Evolutionary conservation across 2,329 filamentous ascomycete genomes (phyloP).

Genomic region (Aspergillus sp.): DNA sequence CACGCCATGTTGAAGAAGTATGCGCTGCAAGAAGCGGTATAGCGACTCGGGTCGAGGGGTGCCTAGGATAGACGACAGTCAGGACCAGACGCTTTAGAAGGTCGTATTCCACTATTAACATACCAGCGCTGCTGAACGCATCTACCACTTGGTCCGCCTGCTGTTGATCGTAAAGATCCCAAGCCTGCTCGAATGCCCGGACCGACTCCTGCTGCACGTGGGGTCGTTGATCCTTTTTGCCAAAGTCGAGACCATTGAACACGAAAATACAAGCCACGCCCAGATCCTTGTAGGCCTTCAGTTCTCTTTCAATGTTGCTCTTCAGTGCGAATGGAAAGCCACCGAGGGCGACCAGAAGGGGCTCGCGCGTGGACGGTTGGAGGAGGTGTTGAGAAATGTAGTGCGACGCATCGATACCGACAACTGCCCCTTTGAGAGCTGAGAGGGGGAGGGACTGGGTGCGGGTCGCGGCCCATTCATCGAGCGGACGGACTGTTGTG

Average conservation of each 20-base stretch:
- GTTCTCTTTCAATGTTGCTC: constrained; percentile 72
- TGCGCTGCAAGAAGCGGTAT: constrained; percentile 73
- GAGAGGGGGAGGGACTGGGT: constrained; percentile 63
- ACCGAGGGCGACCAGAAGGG: constrained; percentile 84
- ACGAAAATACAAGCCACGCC: constrained; percentile 82
- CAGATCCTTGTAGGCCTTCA: constrained; percentile 70
- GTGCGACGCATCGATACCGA: constrained; percentile 87
- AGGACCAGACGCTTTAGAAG: constrained; percentile 23
- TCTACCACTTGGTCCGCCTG: constrained; percentile 78
- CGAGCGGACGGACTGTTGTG: constrained; percentile 52
- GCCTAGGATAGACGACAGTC: constrained; percentile 51
- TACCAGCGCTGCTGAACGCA: constrained; percentile 84
- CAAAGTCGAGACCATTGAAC: constrained; percentile 83
- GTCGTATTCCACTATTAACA: constrained; percentile 16
- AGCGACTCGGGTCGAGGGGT: constrained; percentile 72
- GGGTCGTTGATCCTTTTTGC: constrained; percentile 69
- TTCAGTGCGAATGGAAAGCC: constrained; percentile 80
- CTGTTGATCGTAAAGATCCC: constrained; percentile 81
- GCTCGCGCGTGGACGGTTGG: constrained; percentile 72
- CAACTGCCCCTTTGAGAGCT: constrained; percentile 70
- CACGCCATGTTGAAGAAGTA: constrained; percentile 68
- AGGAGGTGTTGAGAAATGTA: constrained; percentile 81
- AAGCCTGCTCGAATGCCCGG: constrained; percentile 74
- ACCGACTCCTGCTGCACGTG: constrained; percentile 63
- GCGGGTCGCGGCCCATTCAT: constrained; percentile 59